phyloP scores from a whole-genome alignment of 768 basidiomycete genomes.

The Naganishia vaughanmartiniae region DNA sequence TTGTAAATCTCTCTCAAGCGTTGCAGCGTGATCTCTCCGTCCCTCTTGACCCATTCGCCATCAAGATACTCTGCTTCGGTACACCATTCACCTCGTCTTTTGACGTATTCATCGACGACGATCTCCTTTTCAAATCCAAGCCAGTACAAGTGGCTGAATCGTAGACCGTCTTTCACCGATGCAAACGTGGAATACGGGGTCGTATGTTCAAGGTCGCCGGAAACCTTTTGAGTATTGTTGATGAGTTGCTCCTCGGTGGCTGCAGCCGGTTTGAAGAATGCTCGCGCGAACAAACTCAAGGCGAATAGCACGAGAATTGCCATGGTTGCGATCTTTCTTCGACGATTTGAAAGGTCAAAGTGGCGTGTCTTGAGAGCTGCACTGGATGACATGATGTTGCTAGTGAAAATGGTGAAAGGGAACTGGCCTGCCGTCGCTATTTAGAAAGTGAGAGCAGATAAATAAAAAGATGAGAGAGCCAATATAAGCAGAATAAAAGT shows the following conservation, averaged over 20 bases:
- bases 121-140: not conserved
- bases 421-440: no score
- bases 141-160: not conserved
- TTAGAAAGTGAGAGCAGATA: not conserved
- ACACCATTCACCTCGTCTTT: constrained; percentile 4
- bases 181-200: no score
- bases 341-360: not conserved
- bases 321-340: not conserved
- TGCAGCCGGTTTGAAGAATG: not conserved
- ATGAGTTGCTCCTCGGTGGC: not conserved
- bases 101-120: not conserved
- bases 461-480: not conserved
- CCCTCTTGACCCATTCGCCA: constrained; percentile 4
- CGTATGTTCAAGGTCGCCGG: no score
- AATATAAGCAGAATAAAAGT: not conserved
- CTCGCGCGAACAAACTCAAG: not conserved
- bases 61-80: constrained; percentile 15
- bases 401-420: not conserved
- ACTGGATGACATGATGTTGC: not conserved
- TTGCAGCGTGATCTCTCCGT: not conserved
- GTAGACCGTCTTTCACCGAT: not conserved
- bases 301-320: not conserved
- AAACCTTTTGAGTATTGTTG: no score
- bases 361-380: not conserved
- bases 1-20: constrained; percentile 1